Base-by-base conservation (phyloP, 768 basidiomycete genomes). In the Podaxis rugospora region DNA sequence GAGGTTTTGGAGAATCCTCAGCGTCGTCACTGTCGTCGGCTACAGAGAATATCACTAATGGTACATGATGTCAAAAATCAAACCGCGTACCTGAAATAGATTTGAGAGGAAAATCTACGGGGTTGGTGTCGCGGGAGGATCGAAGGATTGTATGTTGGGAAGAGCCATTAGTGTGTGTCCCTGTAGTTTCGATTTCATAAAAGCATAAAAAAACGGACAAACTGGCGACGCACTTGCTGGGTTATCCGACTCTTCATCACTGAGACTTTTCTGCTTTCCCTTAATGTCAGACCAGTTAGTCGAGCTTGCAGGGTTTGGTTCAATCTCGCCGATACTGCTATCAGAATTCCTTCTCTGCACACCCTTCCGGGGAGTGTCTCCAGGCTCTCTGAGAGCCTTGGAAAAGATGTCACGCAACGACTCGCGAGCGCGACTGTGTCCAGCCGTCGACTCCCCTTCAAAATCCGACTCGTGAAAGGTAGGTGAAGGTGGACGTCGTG, bases 221-320 rank as follows among this genome's bases (percentile, higher is more conserved):
- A 52, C 35, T 21, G 28, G 35, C 39, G 28, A 72, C 86, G 67
- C 71, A 89, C 88, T 77, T 57, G 78, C 70, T 36, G 68, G 66
- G 63, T 78, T 79, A 37, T 87, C 87, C 2, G 74, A 70, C 66
- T 89, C 89, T 66, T 90, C 88, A 64, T 90, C 89, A 66, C 87
- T 89, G 64, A 85, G 62, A 67, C 85, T 89, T 65, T 75, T 78
- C 39, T 83, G 77, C 62, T 85, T 83, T 9, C 76, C 79, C 70
- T 79, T 85, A 62, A 72, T 75, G 58, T 71, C 75, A 23, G 72
- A 70, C 61, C 76, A 72, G 59, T 79, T 77, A 60, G 70, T 71
- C 44, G 73, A 67, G 42, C 79, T 70, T 66, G 76, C 73, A 1
- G 86, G 83, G 51, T 76, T 84, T 13, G 76, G 75, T 57, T 88